These are phyloP conservation scores for Nitzschia sp. DNA, from an alignment of 108 stramenopile genomes.

Conservation along the genomic window DNA sequence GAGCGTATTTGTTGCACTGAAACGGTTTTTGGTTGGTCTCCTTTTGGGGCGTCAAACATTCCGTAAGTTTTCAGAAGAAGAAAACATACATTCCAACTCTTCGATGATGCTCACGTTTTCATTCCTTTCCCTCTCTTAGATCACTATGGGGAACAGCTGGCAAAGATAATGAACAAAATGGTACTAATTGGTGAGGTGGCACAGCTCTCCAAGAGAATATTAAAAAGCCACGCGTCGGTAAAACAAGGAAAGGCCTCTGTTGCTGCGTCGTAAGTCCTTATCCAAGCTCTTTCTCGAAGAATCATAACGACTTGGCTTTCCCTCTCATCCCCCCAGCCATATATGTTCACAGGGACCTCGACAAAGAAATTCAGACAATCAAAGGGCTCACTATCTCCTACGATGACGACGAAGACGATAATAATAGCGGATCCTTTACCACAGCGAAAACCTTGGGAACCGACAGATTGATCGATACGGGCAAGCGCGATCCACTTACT, in stretches of 20 bases:
- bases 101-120: background rate
- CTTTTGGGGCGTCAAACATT: slow-evolving; percentile 59
- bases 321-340: background rate
- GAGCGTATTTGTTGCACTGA: slow-evolving; percentile 49
- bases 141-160: slow-evolving; percentile 56
- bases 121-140: slow-evolving; percentile 1
- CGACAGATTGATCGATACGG: slow-evolving; percentile 7
- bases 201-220: slow-evolving; percentile 3
- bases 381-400: background rate
- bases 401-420: background rate
- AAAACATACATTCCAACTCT: background rate
- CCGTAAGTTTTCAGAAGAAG: slow-evolving; percentile 20
- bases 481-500: slow-evolving; percentile 11
- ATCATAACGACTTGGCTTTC: no score
- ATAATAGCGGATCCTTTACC: background rate
- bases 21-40: slow-evolving; percentile 57
- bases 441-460: background rate
- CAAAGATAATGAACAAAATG: slow-evolving; percentile 64
- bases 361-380: slow-evolving; percentile 5
- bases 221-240: background rate
- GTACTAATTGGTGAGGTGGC: slow-evolving; percentile 63
- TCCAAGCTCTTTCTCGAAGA: no score
- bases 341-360: background rate
- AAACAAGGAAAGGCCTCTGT: background rate
- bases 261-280: background rate